Evolutionary conservation across 2,329 filamentous ascomycete genomes (phyloP).

Genomic region (Dothistroma septosporum): DNA sequence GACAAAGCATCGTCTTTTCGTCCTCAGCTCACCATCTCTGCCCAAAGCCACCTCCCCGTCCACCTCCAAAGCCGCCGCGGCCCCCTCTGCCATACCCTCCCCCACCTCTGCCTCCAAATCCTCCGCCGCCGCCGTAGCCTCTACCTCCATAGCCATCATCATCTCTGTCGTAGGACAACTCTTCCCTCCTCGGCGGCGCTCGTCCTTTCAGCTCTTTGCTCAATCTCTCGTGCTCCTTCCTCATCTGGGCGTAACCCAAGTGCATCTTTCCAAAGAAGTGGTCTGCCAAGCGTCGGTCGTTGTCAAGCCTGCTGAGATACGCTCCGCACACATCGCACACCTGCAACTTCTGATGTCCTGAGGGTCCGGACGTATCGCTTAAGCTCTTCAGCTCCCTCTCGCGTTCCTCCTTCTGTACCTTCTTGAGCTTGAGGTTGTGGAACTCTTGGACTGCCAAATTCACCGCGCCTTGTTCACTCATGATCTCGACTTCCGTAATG

Average conservation of each 20-base stretch:
- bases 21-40: not conserved
- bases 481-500: constrained; percentile 77
- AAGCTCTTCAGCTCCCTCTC: constrained; percentile 87
- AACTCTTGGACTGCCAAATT: constrained; percentile 80
- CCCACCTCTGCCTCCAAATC: constrained; percentile 25
- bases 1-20: not conserved
- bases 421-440: constrained; percentile 76
- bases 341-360: constrained; percentile 94
- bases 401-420: constrained; percentile 73
- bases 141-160: constrained; percentile 44
- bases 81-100: constrained; percentile 19
- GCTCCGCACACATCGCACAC: constrained; percentile 98
- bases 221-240: constrained; percentile 84
- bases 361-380: constrained; percentile 86
- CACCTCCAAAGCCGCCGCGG: constrained; percentile 16
- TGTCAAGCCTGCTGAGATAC: constrained; percentile 86
- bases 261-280: constrained; percentile 99
- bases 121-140: constrained; percentile 38
- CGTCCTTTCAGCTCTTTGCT: constrained; percentile 79
- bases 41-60: constrained; percentile 15
- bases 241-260: constrained; percentile 95
- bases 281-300: constrained; percentile 87
- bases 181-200: constrained; percentile 56
- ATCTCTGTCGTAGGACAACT: constrained; percentile 39
- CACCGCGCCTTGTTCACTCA: constrained; percentile 77